Base-by-base conservation (phyloP, 805 yeast species). In the Suhomyces sp. region DNA sequence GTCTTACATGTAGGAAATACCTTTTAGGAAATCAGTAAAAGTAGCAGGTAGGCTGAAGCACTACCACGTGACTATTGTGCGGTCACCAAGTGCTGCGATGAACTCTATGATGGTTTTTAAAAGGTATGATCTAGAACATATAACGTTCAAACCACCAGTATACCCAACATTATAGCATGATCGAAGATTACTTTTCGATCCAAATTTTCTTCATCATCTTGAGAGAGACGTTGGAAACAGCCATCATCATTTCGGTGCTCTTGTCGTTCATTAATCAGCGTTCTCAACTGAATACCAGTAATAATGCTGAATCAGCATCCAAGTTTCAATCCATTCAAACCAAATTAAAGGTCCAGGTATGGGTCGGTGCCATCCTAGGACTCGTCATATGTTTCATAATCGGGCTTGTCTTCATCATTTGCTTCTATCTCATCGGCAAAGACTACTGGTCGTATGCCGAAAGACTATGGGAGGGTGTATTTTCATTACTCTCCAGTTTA, bases 381-480 rank as follows among this genome's bases (percentile, higher is more conserved):
- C 63, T 88, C 13, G 46, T 74, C 0, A 60, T 85, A 1, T 88
- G 96, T 51, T 54, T 84, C 38, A 38, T 83, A 4, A 73, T 88
- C 21, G 97, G 97, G 4, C 76, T 81, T 4, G 56, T 76, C 0
- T 83, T 88, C 53, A 77, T 88, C 20, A 60, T 71, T 8, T 67
- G 80, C 4, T 88, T 88, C 58, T 87, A 88, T 51, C 54, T 79
- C 28, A 63, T 90, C 19, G 96, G 96, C 11, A 77, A 81, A 17
- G 95, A 88, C 60, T 63, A 86, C 35, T 88, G 96, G 96, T 76
- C 90, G 6, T 65, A 79, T 40, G 83, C 96, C 25, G 97, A 88
- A 56, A 78, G 93, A 50, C 70, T 86, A 35, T 88, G 95, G 85
- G 97, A 88, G 55, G 95, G 95, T 6, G 61, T 80, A 1, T 79